A percentile compares a stretch with the other conserved stretches of the same genome.
These are phyloP conservation scores for Spathaspora jeffriesii DNA, from an alignment of 1,139 yeast species.

Conservation along the genomic window DNA sequence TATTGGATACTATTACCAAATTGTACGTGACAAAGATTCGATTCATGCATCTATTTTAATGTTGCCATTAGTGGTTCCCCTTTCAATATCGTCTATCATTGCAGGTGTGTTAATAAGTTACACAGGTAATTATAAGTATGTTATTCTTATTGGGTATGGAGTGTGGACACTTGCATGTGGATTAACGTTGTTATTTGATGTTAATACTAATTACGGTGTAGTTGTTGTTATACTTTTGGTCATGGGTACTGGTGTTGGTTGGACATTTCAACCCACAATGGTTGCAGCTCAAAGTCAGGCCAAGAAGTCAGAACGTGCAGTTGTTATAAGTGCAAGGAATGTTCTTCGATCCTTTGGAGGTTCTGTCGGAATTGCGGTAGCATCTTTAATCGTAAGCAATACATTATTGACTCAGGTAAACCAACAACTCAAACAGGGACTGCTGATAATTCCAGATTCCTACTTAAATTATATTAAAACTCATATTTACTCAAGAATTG, in stretches of 20 bases:
- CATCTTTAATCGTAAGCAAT: conserved; percentile 44
- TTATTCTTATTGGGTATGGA: conserved; percentile 41
- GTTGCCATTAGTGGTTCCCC: conserved; percentile 39
- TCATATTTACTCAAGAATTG: conserved; percentile 34
- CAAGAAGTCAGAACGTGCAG: conserved; percentile 48
- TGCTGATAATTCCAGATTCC: conserved; percentile 10
- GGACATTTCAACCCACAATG: conserved; percentile 55
- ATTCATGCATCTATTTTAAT: conserved; percentile 34
- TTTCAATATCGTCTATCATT: conserved; percentile 29
- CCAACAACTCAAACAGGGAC: conserved; percentile 10
- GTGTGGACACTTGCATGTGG: conserved; percentile 44
- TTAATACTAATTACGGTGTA: conserved; percentile 27
- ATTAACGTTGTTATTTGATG: conserved; percentile 33
- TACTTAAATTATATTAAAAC: conserved; percentile 22
- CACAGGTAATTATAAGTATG: conserved; percentile 39
- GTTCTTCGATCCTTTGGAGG: conserved; percentile 57
- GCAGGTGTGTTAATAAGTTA: conserved; percentile 43
- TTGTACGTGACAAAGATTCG: conserved; percentile 39
- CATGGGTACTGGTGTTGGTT: conserved; percentile 51
- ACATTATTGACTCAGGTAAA: conserved; percentile 27
- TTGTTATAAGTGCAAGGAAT: conserved; percentile 52
- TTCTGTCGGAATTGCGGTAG: conserved; percentile 50
- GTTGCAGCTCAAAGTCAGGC: conserved; percentile 54
- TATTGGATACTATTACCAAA: conserved; percentile 48
- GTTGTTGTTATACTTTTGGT: conserved; percentile 34